Evolutionary conservation across 164 flowering plant genomes (phyloP).

Genomic region (Magnolia changhungtana): DNA sequence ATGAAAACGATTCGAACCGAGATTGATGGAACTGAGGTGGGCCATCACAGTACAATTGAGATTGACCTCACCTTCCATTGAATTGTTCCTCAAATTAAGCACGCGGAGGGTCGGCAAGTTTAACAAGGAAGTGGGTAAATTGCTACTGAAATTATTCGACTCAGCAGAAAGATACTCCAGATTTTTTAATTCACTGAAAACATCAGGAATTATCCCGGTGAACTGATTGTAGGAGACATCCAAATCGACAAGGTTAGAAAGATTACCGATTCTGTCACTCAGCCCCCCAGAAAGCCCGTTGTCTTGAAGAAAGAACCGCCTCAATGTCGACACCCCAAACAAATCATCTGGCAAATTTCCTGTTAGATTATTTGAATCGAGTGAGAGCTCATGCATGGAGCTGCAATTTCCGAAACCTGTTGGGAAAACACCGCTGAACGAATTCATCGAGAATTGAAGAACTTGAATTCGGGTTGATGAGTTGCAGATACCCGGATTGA

Average conservation of each 20-base stretch:
- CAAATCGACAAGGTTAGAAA: slow-evolving; percentile 47
- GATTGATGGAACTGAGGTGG: slow-evolving; percentile 15
- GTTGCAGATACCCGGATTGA: slow-evolving; percentile 42
- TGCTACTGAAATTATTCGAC: slow-evolving; percentile 59
- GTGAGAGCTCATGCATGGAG: slow-evolving; percentile 43
- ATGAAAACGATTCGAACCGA: slow-evolving; percentile 17
- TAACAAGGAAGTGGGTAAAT: slow-evolving; percentile 52
- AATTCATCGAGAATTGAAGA: slow-evolving; percentile 61
- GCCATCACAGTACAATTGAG: slow-evolving; percentile 13
- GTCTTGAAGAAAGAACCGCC: slow-evolving; percentile 42
- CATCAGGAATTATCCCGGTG: slow-evolving; percentile 55
- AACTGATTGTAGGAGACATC: slow-evolving; percentile 44
- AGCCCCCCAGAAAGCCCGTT: slow-evolving; percentile 62
- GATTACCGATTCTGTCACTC: slow-evolving; percentile 57
- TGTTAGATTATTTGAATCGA: slow-evolving; percentile 46
- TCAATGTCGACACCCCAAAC: slow-evolving; percentile 46
- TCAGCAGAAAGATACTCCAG: slow-evolving; percentile 51
- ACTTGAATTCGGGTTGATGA: slow-evolving; percentile 31
- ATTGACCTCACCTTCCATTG: slow-evolving; percentile 41
- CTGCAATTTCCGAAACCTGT: slow-evolving; percentile 48
- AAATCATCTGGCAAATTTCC: slow-evolving; percentile 59
- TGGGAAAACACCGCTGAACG: slow-evolving; percentile 42
- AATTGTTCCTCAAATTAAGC: slow-evolving; percentile 77
- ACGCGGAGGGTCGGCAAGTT: slow-evolving; percentile 43
- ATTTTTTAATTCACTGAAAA: slow-evolving; percentile 42